Conservation (phyloP, 2,329 filamentous ascomycete genomes). For the Ophiostoma quercus region DNA sequence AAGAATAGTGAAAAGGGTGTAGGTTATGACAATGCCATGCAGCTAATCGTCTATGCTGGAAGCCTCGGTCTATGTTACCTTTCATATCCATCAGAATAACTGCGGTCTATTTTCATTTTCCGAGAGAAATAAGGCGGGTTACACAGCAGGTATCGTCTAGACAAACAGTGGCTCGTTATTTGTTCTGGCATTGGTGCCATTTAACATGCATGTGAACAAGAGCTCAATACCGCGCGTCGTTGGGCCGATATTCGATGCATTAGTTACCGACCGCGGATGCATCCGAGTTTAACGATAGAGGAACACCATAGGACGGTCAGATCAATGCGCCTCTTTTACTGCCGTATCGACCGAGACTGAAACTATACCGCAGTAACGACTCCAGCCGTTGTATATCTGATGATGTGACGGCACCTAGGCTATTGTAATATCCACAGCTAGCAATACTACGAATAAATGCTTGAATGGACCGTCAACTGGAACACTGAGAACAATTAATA, state of each 20-base stretch:
- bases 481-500: too few species aligned
- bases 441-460: too few species aligned
- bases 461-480: too few species aligned
- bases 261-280: not conserved
- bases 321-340: too few species aligned
- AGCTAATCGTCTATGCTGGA: not conserved
- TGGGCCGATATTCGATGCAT: constrained; percentile 8
- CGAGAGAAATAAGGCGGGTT: too few species aligned
- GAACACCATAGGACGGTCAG: not conserved
- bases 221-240: not conserved
- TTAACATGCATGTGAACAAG: not conserved
- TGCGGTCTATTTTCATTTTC: too few species aligned
- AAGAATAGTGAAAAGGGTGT: too few species aligned
- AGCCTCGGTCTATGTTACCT: not conserved
- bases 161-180: not conserved
- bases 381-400: not conserved
- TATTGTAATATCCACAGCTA: too few species aligned
- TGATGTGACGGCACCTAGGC: not conserved
- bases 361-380: not conserved
- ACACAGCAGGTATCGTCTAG: not conserved
- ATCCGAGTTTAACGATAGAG: not conserved
- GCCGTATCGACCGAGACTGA: not conserved
- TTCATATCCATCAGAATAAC: too few species aligned
- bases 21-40: not conserved
- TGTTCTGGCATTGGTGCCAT: not conserved